Conservation (phyloP, 2,329 filamentous ascomycete species). For the Aspergillus novoparasiticus region DNA sequence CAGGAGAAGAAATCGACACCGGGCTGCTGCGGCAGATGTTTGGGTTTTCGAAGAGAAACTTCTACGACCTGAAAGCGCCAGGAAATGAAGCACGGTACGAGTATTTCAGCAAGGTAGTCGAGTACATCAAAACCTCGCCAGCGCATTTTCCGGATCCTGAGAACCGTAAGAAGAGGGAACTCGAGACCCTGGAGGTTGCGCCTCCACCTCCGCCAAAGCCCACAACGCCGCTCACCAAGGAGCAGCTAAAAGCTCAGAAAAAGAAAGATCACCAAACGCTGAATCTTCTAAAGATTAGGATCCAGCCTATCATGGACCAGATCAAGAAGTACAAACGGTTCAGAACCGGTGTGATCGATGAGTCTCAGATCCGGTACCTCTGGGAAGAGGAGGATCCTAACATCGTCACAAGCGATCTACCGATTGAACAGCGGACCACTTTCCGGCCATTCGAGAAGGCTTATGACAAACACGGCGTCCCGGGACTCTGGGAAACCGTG, state of each 20-base stretch:
- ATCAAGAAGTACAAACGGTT: conserved; percentile 94
- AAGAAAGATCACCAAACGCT: conserved; percentile 81
- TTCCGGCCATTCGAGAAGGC: conserved; percentile 77
- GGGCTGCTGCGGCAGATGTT: conserved; percentile 77
- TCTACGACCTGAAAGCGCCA: conserved; percentile 70
- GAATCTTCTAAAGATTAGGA: conserved; percentile 82
- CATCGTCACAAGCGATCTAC: conserved; percentile 61
- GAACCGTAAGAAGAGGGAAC: conserved; percentile 80
- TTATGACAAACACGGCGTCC: conserved; percentile 75
- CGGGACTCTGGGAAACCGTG: conserved; percentile 72
- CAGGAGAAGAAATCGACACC: conserved; percentile 61
- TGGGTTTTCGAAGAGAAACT: conserved; percentile 79
- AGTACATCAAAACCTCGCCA: conserved; percentile 77
- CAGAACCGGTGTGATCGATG: conserved; percentile 75
- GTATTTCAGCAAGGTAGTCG: conserved; percentile 75
- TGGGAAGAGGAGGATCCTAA: conserved; percentile 80
- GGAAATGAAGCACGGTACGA: conserved; percentile 65
- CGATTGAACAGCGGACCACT: conserved; percentile 58
- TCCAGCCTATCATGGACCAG: conserved; percentile 97
- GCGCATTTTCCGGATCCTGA: conserved; percentile 83
- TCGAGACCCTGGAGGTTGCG: conserved; percentile 76
- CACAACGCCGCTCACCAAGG: conserved; percentile 67
- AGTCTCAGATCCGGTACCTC: conserved; percentile 74
- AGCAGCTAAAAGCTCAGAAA: conserved; percentile 77
- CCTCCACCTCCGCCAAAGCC: conserved; percentile 69